Conservation (phyloP, 768 basidiomycete genomes). For the Termitomyces sp. region DNA sequence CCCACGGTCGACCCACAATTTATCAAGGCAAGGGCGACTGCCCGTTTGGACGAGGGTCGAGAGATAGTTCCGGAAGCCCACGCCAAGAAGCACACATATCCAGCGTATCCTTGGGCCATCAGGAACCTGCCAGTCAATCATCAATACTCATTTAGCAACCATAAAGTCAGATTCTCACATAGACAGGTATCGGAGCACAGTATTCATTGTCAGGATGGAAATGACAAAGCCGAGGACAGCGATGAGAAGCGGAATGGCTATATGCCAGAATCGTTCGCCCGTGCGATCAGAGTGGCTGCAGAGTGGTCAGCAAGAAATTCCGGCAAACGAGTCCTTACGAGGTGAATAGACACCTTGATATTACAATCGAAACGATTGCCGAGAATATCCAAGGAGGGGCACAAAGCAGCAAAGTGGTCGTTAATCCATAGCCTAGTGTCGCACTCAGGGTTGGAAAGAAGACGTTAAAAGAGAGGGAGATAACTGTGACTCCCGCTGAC, state of each 20-base stretch:
- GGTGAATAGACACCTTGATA: conserved; percentile 35
- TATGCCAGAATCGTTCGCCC: conserved; percentile 75
- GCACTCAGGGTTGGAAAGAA: conserved; percentile 75
- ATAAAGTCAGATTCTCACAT: conserved; percentile 36
- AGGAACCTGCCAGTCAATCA: conserved; percentile 42
- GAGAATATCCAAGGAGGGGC: conserved; percentile 79
- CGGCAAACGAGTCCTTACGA: conserved; percentile 1
- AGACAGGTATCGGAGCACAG: conserved; percentile 63
- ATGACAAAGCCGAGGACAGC: conserved; percentile 74
- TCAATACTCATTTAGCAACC: background rate
- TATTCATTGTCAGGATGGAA: conserved; percentile 66
- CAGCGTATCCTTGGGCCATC: conserved; percentile 74
- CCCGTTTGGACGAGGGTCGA: conserved; percentile 75
- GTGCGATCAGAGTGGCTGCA: conserved; percentile 69
- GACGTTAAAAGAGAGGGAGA: conserved; percentile 71
- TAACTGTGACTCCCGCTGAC: conserved; percentile 51
- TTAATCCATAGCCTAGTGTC: conserved; percentile 65
- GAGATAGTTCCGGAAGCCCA: conserved; percentile 56
- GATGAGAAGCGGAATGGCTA: conserved; percentile 45
- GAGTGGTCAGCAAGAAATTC: background rate
- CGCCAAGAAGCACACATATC: conserved; percentile 55
- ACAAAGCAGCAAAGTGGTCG: conserved; percentile 67
- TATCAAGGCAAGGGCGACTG: conserved; percentile 74
- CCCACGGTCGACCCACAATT: conserved; percentile 82
- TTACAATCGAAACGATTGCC: conserved; percentile 48